Evolutionary conservation across 495 filamentous ascomycete species (phyloP).

Genomic region (Aspergillus leporis): DNA sequence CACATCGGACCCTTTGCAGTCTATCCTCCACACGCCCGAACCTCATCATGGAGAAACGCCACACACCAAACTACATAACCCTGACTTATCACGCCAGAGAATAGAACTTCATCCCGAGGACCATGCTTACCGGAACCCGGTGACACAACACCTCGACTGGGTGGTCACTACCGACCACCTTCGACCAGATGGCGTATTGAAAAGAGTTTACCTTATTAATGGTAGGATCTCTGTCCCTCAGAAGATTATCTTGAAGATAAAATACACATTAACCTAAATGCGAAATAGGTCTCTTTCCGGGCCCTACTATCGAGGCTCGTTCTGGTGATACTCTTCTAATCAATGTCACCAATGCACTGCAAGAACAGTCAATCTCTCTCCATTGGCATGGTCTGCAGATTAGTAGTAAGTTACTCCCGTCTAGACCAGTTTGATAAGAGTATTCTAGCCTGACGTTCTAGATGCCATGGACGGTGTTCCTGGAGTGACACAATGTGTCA

Average conservation of each 20-base stretch:
- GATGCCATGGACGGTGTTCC: constrained; percentile 71
- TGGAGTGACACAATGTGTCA: constrained; percentile 65
- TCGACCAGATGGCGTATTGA: constrained; percentile 46
- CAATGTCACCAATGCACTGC: constrained; percentile 66
- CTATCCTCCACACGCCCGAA: neutral
- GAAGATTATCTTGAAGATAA: neutral
- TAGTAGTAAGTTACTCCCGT: constrained; percentile 41
- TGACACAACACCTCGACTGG: constrained; percentile 37
- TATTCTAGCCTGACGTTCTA: constrained; percentile 11
- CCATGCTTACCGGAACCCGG: constrained; percentile 35
- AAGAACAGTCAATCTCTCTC: constrained; percentile 65
- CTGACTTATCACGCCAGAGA: constrained; percentile 19
- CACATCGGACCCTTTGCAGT: neutral
- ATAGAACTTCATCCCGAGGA: constrained; percentile 41
- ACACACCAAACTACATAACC: neutral
- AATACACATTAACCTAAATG: neutral
- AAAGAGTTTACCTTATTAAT: constrained; percentile 40
- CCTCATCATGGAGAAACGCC: neutral
- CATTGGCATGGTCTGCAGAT: constrained; percentile 84
- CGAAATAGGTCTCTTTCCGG: constrained; percentile 36
- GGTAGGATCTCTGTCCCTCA: constrained; percentile 20
- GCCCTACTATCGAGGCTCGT: constrained; percentile 41
- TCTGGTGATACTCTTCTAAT: constrained; percentile 69
- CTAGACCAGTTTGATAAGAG: neutral
- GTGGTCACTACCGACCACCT: constrained; percentile 28